These are phyloP conservation scores for Medakamo hakoo DNA, from an alignment of 139 green algal species.

Conservation along the genomic window DNA sequence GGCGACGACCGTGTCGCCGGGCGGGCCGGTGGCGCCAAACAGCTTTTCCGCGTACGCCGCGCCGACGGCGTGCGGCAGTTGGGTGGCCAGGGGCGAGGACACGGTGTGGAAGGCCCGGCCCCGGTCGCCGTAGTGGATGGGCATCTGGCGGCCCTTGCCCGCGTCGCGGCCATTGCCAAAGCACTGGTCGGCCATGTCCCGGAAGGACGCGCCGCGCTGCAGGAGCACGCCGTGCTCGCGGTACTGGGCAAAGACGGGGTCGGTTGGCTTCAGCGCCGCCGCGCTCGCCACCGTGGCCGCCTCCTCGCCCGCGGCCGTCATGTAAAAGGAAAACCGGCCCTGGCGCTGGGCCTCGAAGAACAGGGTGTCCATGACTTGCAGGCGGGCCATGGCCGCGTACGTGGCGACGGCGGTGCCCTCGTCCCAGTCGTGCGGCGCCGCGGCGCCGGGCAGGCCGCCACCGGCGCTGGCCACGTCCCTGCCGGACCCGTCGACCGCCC, in stretches of 20 bases:
- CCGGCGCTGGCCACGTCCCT: conserved; percentile 41
- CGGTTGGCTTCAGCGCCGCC: conserved; percentile 47
- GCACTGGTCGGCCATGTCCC: conserved; percentile 74
- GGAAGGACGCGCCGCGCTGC: conserved; percentile 66
- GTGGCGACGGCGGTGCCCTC: conserved; percentile 25
- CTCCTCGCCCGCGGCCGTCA: conserved; percentile 81
- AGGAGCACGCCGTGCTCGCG: conserved; percentile 83
- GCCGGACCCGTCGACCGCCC: background rate
- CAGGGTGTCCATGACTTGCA: conserved; percentile 67
- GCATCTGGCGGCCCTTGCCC: conserved; percentile 87
- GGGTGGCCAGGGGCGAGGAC: conserved; percentile 74
- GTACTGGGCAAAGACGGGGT: conserved; percentile 83
- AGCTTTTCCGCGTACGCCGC: conserved; percentile 79
- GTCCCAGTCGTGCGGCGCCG: conserved; percentile 21
- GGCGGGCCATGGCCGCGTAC: conserved; percentile 41
- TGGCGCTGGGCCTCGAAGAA: conserved; percentile 93
- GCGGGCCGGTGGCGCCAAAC: background rate
- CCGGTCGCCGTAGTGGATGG: conserved; percentile 78
- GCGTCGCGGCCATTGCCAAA: conserved; percentile 61
- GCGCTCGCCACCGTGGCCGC: conserved; percentile 62
- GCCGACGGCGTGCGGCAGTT: conserved; percentile 85
- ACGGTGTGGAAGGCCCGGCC: conserved; percentile 77
- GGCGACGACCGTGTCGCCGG: conserved; percentile 17
- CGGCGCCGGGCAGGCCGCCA: conserved; percentile 16
- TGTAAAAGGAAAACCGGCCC: conserved; percentile 88